Conservation (phyloP, 371 early-diverging fungal species). For the Mortierella sp. region DNA sequence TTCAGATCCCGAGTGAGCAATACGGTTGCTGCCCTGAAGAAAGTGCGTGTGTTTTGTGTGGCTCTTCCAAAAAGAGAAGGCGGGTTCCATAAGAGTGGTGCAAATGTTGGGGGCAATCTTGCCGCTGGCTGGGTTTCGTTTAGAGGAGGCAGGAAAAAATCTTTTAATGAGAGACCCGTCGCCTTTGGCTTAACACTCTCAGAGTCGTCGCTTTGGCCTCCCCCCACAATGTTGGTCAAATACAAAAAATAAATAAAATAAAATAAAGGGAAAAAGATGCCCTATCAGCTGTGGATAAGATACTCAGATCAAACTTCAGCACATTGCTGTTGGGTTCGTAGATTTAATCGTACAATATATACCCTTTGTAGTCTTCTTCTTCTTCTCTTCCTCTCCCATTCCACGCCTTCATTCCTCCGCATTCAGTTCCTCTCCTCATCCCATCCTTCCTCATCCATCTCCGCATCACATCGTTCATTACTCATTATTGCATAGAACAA, state of each 20-base stretch:
- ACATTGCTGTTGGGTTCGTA: too few species aligned
- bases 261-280: too few species aligned
- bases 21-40: too few species aligned
- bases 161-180: slow-evolving; percentile 4
- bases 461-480: slow-evolving; percentile 13
- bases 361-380: neutral
- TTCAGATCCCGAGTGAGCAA: too few species aligned
- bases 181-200: neutral
- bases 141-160: slow-evolving; percentile 5
- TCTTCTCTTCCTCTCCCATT: neutral
- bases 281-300: too few species aligned
- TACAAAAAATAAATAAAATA: too few species aligned
- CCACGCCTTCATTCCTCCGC: neutral
- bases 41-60: too few species aligned
- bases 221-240: too few species aligned
- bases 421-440: neutral
- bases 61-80: too few species aligned
- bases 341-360: too few species aligned
- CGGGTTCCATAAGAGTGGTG: neutral
- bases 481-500: slow-evolving; percentile 6
- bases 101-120: slow-evolving; percentile 33
- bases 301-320: too few species aligned
- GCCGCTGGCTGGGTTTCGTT: slow-evolving; percentile 32
- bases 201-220: too few species aligned
- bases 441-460: slow-evolving; percentile 15